phyloP scores from a whole-genome alignment of 768 basidiomycete species.

The Lentinula lateritia region DNA sequence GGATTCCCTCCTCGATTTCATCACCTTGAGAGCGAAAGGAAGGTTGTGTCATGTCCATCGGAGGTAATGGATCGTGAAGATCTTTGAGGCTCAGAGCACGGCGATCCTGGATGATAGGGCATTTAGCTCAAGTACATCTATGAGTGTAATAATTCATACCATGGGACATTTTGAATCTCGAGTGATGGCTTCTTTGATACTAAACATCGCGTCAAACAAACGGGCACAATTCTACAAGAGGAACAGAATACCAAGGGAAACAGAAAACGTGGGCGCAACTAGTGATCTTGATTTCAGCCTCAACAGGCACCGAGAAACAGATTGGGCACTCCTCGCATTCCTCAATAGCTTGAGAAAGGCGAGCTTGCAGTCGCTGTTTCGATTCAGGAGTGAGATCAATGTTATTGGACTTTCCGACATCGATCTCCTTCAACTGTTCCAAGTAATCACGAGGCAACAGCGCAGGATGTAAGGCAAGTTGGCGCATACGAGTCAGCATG shows the following conservation, averaged over 20 bases:
- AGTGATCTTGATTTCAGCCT: conserved; percentile 59
- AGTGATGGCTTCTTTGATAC: conserved; percentile 64
- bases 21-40: conserved; percentile 36
- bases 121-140: neutral
- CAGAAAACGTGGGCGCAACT: conserved; percentile 72
- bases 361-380: conserved; percentile 47
- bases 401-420: conserved; percentile 22
- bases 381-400: conserved; percentile 48
- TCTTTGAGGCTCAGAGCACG: conserved; percentile 47
- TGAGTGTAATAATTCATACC: conserved; percentile 31
- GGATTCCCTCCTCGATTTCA: conserved; percentile 32
- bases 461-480: conserved; percentile 74
- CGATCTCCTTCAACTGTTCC: conserved; percentile 46
- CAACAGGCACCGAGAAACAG: conserved; percentile 54
- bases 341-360: conserved; percentile 64
- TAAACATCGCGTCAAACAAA: conserved; percentile 16
- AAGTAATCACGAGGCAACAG: conserved; percentile 69
- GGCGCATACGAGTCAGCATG: conserved; percentile 83
- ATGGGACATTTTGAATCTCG: conserved; percentile 80
- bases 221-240: neutral
- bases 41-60: conserved; percentile 64
- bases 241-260: conserved; percentile 47
- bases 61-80: conserved; percentile 58
- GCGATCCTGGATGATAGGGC: conserved; percentile 54
- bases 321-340: conserved; percentile 82